Conservation (phyloP, 2,329 filamentous ascomycete genomes). For the Penicillium glabrum region DNA sequence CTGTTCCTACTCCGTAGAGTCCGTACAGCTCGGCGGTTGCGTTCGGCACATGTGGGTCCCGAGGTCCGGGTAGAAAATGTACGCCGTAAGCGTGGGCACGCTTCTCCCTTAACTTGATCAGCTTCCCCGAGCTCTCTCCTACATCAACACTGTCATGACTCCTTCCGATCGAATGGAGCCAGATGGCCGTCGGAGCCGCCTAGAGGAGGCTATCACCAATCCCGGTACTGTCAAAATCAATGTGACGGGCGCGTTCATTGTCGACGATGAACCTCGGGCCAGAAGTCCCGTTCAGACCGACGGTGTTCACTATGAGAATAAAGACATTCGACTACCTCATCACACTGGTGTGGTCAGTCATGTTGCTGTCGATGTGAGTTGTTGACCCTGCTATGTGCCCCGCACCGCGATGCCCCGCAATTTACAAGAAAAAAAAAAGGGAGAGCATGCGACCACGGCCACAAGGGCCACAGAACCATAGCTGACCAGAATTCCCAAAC, state of each 20-base stretch:
- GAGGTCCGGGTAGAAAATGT: slow-evolving; percentile 42
- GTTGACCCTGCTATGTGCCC: slow-evolving; percentile 36
- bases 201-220: slow-evolving; percentile 54
- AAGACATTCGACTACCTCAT: slow-evolving; percentile 93
- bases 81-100: slow-evolving; percentile 48
- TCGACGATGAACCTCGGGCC: slow-evolving; percentile 70
- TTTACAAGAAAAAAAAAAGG: slow-evolving; percentile 5
- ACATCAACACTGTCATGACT: slow-evolving; percentile 29
- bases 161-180: slow-evolving; percentile 25
- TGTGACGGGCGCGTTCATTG: slow-evolving; percentile 93
- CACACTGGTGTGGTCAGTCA: slow-evolving; percentile 95
- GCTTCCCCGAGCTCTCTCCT: slow-evolving; percentile 19
- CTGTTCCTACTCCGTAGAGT: no score
- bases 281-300: slow-evolving; percentile 53
- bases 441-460: neutral
- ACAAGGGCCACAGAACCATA: neutral
- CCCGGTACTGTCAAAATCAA: slow-evolving; percentile 85
- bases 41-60: neutral
- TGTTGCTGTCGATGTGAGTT: slow-evolving; percentile 87
- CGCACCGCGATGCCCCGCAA: slow-evolving; percentile 31
- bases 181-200: slow-evolving; percentile 27
- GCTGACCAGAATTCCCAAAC: slow-evolving; percentile 3
- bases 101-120: slow-evolving; percentile 6
- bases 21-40: neutral
- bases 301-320: slow-evolving; percentile 70